Base-by-base conservation (phyloP, 257 asterid genomes). In the Voacanga thouarsii region DNA sequence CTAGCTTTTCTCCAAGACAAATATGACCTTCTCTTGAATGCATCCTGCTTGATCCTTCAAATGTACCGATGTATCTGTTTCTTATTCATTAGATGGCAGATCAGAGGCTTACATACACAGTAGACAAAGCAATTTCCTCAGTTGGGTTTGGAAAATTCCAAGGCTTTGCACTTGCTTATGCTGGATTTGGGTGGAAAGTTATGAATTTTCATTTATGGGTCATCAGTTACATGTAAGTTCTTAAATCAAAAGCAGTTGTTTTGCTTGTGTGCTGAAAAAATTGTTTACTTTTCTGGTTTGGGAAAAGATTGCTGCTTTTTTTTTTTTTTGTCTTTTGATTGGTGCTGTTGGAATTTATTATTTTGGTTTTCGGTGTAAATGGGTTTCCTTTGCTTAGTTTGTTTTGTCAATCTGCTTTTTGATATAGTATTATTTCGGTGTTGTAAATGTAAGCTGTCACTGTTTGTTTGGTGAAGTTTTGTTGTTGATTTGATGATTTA, bases 161-260 rank as follows among this genome's bases (percentile, higher is more conserved):
- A 82, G 77, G 80, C 68, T 82, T 85, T 59, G 88, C 89, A 64
- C 90, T 92, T 30, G 26, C 85, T 60, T 92, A 84, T 59, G 97
- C 96, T 53, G 96, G 97, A 76, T 82, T 88, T 88, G 94, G 96
- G 9, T 83, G 89, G 90, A 75, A n/a, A n/a, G n/a, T n/a, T n/a
- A n/a, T n/a, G n/a, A n/a, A n/a, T n/a, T n/a, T n/a, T n/a, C n/a
- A n/a, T 75, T 75, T 63, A 5, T 24, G 57, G 44, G n/a, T 55
- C 70, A 7, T 67, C 75, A 15, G 39, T 39, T 56, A 24, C 30
- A 53, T 56, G 76, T 77, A 70, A 77, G 80, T 77, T 77, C 51
- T 41, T 77, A 10, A 18, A 26, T n/a, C 4, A 18, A 15, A 41
- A 19, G 21, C 30, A 5, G 59, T 4, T 47, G 4, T 39, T 50